These are phyloP conservation scores for Arthrobotrys conoides DNA, from an alignment of 2,329 filamentous ascomycete genomes.

Conservation along the genomic window DNA sequence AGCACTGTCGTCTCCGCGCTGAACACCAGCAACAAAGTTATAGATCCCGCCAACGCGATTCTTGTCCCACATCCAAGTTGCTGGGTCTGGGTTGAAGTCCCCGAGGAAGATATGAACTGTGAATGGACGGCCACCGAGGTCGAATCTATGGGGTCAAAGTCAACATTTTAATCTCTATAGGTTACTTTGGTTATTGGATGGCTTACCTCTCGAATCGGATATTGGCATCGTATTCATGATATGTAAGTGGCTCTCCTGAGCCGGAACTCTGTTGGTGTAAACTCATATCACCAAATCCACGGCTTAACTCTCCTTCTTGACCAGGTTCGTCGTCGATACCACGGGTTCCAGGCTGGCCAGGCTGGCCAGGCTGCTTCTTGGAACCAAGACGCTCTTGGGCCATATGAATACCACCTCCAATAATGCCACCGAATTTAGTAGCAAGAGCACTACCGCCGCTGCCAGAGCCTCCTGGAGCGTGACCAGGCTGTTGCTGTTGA, in stretches of 20 bases:
- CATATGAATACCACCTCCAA: conserved; percentile 53
- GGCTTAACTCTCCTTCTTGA: conserved; percentile 46
- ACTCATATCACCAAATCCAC: conserved; percentile 53
- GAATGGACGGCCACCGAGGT: conserved; percentile 65
- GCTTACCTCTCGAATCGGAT: conserved; percentile 65
- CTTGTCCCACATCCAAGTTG: conserved; percentile 66
- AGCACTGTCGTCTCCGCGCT: conserved; percentile 35
- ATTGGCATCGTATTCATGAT: conserved; percentile 66
- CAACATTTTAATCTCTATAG: not conserved
- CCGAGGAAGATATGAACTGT: conserved; percentile 67
- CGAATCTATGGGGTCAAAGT: conserved; percentile 33
- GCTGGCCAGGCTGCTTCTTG: conserved; percentile 25
- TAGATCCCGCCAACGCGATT: conserved; percentile 68
- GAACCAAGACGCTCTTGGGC: conserved; percentile 46
- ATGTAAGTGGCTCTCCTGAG: conserved; percentile 52
- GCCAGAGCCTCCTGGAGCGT: conserved; percentile 1
- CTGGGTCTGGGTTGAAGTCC: conserved; percentile 64
- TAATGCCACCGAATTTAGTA: conserved; percentile 49
- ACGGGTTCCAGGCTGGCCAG: conserved; percentile 17
- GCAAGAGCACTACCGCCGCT: conserved; percentile 39
- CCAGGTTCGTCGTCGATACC: conserved; percentile 48
- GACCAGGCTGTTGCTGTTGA: not conserved
- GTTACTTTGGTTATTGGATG: not conserved
- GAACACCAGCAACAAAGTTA: conserved; percentile 65
- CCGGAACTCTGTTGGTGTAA: conserved; percentile 3